Base-by-base conservation (phyloP, 2,329 filamentous ascomycete genomes). In the Nemania sp. region DNA sequence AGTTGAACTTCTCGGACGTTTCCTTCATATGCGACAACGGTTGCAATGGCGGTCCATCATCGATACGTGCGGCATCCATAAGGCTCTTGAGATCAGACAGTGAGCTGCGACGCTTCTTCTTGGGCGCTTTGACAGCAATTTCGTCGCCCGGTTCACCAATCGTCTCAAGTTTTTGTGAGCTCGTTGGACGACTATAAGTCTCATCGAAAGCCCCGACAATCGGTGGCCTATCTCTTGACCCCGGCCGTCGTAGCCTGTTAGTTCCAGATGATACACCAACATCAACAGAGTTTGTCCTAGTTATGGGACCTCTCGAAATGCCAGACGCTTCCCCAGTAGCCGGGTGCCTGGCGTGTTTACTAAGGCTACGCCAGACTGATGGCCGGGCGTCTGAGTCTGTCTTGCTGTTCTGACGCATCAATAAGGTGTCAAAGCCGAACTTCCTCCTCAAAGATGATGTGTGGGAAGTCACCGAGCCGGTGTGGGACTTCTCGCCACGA, bases 71-170 rank as follows among this genome's bases (percentile, higher is more conserved):
- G 50, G 83, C 79, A 34, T 79, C 80, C 73, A 93, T 86, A 15
- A 90, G 75, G 51, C 77, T 80, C 62, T 85, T 88, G 42, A 97
- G 78, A 70, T 97, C 93, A 4, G 92, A 96, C 36, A 97, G 75
- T 22, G 92, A 97, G 73, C 92, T 97, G 68, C 93, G 86, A 50
- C 93, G 82, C 76, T 96, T 97, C 75, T 86, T 92, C 68, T 82
- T 86, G 39, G 77, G 73, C n/a, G 69, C 69, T 61, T 75, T 79
- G 1, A 68, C 58, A 3, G 68, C 60, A 7, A 64, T 59, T 5
- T 71, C 68, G 49, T 80, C 77, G 14, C 71, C 75, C 1, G 82
- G 82, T 64, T 84, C 82, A 14, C 81, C 81, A 44, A 85, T 84
- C 0, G 82, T 84, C 64, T 82, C 80, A 1, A 84, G 71, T 33